Evolutionary conservation across 164 flowering plant genomes (phyloP), one percentile per base, ranked within the genome.

Genomic region (Dillenia turbinata): DNA sequence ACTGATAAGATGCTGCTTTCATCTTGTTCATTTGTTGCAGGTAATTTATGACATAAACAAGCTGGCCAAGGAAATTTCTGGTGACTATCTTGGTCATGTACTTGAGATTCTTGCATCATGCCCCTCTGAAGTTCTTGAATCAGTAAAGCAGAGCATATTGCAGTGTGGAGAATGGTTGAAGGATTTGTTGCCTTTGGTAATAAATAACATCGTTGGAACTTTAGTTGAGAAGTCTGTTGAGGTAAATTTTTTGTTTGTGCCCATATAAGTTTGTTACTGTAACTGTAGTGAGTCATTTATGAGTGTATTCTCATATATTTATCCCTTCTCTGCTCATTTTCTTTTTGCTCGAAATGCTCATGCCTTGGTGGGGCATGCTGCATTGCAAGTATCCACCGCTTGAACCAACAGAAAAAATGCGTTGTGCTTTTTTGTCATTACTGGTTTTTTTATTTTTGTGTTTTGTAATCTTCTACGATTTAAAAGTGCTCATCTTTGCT

Each of bases 191-290:
- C 90, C 97, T 16, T 57, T 48, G 54, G 83, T 85, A 48, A 69
- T 85, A 67, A 74, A 75, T 50, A 69, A 92, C 54, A 79, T 95
- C 45, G 69, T 76, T 51, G 91, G 85, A 46, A 77, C 89, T 12
- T 69, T 95, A 26, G 89, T 87, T 55, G 95, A 90, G 67, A 90
- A 83, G 73, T 83, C 98, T 65, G 85, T 78, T 67, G 96, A 90
- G 93, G 99, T 90, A 75, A 68, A 75, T 57, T 54, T 40, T 50
- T 16, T 47, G 14, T 16, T 57, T 73, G 19, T 9, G 50, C 47
- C 12, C 33, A 8, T 9, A 10, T 58, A 47, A 19, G 15, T 33
- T 15, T 19, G 40, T 33, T 33, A 33, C 40, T 33, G 7, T 33
- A 19, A 33, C 40, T 5, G 40, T 33, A 33, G 6, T 33, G 7